Conservation (phyloP, 1,284 basidiomycete genomes). For the Irpex lacteus region DNA sequence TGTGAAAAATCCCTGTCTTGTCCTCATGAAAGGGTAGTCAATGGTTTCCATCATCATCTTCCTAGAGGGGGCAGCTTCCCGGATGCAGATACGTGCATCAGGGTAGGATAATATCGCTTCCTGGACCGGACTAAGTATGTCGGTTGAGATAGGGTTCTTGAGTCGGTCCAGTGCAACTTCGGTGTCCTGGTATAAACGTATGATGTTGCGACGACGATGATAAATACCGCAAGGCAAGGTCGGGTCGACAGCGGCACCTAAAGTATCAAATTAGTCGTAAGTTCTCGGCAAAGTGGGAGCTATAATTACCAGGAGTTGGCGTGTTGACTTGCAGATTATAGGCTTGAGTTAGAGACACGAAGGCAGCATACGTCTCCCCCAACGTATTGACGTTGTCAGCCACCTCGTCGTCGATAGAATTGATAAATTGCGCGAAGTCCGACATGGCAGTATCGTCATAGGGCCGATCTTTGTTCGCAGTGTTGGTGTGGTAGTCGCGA, state of each 20-base stretch:
- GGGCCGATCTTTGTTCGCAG: not conserved
- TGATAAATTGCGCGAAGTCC: not conserved
- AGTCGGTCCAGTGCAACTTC: not conserved
- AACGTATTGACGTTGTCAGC: not conserved
- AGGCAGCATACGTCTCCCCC: not conserved
- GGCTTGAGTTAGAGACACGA: not conserved
- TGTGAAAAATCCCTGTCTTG: not conserved
- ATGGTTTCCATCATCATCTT: not conserved
- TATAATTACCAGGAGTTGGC: too few relatives aligned
- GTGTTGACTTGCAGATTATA: too few relatives aligned
- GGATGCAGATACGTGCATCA: not conserved
- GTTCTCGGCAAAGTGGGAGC: too few relatives aligned
- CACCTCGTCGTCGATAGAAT: not conserved
- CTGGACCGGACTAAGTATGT: not conserved
- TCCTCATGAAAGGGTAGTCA: not conserved
- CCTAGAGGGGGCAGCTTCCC: not conserved
- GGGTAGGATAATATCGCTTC: not conserved
- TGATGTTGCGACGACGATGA: too few relatives aligned
- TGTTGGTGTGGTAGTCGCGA: not conserved
- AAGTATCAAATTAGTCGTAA: too few relatives aligned
- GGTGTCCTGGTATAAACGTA: not conserved
- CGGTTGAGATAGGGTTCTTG: not conserved
- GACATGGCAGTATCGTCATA: not conserved
- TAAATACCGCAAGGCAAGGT: too few relatives aligned
- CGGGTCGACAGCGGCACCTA: too few relatives aligned